These are phyloP conservation scores for Hanseniaspora mollemarum DNA, from an alignment of 805 yeast species.

Conservation along the genomic window DNA sequence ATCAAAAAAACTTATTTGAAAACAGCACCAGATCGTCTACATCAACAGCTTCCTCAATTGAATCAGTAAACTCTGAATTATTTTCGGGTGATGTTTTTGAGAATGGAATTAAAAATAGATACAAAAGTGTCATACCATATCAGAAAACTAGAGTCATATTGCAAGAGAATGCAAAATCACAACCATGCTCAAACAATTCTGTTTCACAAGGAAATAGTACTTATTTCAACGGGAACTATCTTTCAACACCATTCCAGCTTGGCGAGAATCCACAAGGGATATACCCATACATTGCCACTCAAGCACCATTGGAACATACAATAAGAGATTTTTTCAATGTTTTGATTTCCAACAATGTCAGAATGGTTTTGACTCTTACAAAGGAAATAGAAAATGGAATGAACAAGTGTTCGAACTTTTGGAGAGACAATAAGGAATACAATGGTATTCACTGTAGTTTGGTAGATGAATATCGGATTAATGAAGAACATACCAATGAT, in stretches of 20 bases:
- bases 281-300: conserved; percentile 63
- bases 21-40: neutral
- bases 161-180: conserved; percentile 19
- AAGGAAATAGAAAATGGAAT: conserved; percentile 64
- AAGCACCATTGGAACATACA: conserved; percentile 73
- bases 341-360: conserved; percentile 49
- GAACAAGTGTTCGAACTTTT: conserved; percentile 72
- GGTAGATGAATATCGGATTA: conserved; percentile 2
- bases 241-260: conserved; percentile 26
- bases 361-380: conserved; percentile 64
- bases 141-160: conserved; percentile 74
- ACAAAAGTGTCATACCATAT: conserved; percentile 78
- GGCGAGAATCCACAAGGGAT: too few relatives aligned
- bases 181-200: neutral
- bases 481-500: conserved; percentile 2
- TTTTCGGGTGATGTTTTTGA: conserved; percentile 64
- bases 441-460: conserved; percentile 19
- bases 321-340: conserved; percentile 78
- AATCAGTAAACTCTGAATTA: conserved; percentile 23
- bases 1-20: conserved; percentile 12
- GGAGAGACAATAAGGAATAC: conserved; percentile 50
- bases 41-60: conserved; percentile 14
- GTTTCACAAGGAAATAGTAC: conserved; percentile 30
- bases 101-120: conserved; percentile 68
- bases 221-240: conserved; percentile 81